Base-by-base conservation (phyloP, 1,284 basidiomycete species). In the Ustilago sp. region DNA sequence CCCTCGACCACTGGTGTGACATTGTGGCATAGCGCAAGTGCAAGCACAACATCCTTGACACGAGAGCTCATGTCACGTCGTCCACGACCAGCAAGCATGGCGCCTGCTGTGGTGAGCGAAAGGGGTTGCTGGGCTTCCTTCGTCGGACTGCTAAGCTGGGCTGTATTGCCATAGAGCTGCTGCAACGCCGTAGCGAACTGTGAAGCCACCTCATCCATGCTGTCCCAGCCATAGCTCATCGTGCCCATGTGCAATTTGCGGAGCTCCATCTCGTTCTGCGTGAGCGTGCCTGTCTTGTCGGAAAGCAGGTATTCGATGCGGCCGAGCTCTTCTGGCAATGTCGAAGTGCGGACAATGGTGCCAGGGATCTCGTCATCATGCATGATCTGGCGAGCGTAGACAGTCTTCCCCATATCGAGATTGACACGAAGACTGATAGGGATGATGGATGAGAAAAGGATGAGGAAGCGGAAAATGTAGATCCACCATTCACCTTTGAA, bases 231-330 rank as follows among this genome's bases (percentile, higher is more conserved):
- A 85, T 96, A 99, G 3, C 94, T 95, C 89, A 99, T 94, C 0
- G 97, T 99, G 3, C 97, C 97, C 92, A 99, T 94, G 84, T 99
- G 96, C 41, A 99, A 88, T 86, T 97, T 98, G 88, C 93, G 95
- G 90, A 99, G 92, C 87, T 99, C 96, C 97, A 99, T 99, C 86
- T 98, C 96, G 83, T 99, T 99, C 86, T 98, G 93, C 0, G 97
- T 99, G 61, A 99, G 87, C 4, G 97, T 99, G 0, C 97, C 97
- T 0, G 97, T 99, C 88, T 99, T 99, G 86, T 99, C 96, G 74
- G 93, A 96, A 38, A 99, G 88, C 38, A 99, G 88, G 86, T 99
- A 99, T 71, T 98, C 95, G 74, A 99, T 95, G 47, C 96, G 89
- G 7, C 97, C 97, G 6, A 99, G 89, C 85, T 99, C 97, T 85